Percentiles rank a stretch among this genome's conserved stretches.
phyloP scores from a whole-genome alignment of 2,329 filamentous ascomycete species.

The Exserohilum rostratum region DNA sequence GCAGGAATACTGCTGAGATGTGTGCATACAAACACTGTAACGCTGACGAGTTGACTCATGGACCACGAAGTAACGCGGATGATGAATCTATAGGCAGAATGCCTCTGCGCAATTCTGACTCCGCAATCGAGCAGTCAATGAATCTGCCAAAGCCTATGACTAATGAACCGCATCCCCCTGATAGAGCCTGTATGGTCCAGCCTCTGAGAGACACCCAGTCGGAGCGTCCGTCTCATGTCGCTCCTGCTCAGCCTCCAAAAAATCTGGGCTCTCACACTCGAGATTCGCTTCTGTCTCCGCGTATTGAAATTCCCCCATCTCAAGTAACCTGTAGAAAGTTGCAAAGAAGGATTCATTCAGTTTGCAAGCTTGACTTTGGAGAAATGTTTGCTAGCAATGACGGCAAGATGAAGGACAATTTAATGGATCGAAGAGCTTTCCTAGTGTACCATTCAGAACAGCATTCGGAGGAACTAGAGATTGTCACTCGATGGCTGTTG shows the following conservation, averaged over 20 bases:
- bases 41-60: slow-evolving; percentile 11
- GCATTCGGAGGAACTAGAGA: slow-evolving; percentile 36
- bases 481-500: slow-evolving; percentile 41
- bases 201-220: background rate
- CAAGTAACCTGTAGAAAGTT: slow-evolving; percentile 13
- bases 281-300: slow-evolving; percentile 1
- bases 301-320: background rate
- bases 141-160: too few species aligned
- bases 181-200: background rate
- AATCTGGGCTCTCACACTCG: background rate
- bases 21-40: slow-evolving; percentile 24
- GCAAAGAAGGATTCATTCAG: slow-evolving; percentile 23
- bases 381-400: slow-evolving; percentile 31
- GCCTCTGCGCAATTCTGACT: background rate
- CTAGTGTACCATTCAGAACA: slow-evolving; percentile 37
- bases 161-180: background rate
- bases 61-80: slow-evolving; percentile 4
- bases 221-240: background rate
- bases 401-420: background rate
- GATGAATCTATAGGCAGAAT: background rate
- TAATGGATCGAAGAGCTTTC: slow-evolving; percentile 32
- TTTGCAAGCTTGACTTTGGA: slow-evolving; percentile 27
- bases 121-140: background rate
- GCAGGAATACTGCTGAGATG: slow-evolving; percentile 6
- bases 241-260: background rate